These are phyloP conservation scores for Aspergillus nanangensis DNA, from an alignment of 495 filamentous ascomycete species.

Conservation along the genomic window DNA sequence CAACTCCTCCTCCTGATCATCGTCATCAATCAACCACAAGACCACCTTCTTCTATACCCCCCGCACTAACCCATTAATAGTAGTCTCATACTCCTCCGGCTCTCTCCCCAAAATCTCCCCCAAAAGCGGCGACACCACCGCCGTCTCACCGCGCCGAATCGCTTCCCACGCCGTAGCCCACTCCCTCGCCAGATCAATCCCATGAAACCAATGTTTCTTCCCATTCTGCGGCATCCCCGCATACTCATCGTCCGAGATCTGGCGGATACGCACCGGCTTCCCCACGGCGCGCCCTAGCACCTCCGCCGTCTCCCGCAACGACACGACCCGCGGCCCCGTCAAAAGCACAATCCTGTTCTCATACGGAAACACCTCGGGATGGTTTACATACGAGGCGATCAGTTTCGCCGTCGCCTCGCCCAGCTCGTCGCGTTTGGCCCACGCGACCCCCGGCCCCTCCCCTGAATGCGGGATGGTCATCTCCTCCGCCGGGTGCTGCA, in stretches of 20 bases:
- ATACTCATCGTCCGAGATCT: constrained; percentile 37
- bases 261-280: constrained; percentile 19
- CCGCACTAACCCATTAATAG: constrained; percentile 8
- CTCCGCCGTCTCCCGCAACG: constrained; percentile 33
- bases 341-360: constrained; percentile 32
- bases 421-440: constrained; percentile 49
- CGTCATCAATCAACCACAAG: neutral
- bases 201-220: constrained; percentile 16
- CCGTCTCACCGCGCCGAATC: constrained; percentile 35
- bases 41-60: neutral
- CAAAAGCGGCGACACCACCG: constrained; percentile 28
- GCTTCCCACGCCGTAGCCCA: constrained; percentile 42
- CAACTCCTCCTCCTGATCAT: neutral
- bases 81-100: constrained; percentile 32
- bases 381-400: constrained; percentile 22
- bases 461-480: constrained; percentile 49
- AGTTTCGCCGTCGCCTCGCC: constrained; percentile 41
- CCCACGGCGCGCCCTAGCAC: constrained; percentile 26
- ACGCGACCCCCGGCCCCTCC: constrained; percentile 40
- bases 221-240: constrained; percentile 15
- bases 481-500: constrained; percentile 23
- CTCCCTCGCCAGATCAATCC: constrained; percentile 16
- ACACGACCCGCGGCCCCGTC: constrained; percentile 30
- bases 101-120: constrained; percentile 29
- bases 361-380: constrained; percentile 16